Percentiles rank a stretch among this genome's conserved stretches.
Evolutionary conservation across 805 yeast species (phyloP).

Genomic region (Nakazawaea molendinolei): DNA sequence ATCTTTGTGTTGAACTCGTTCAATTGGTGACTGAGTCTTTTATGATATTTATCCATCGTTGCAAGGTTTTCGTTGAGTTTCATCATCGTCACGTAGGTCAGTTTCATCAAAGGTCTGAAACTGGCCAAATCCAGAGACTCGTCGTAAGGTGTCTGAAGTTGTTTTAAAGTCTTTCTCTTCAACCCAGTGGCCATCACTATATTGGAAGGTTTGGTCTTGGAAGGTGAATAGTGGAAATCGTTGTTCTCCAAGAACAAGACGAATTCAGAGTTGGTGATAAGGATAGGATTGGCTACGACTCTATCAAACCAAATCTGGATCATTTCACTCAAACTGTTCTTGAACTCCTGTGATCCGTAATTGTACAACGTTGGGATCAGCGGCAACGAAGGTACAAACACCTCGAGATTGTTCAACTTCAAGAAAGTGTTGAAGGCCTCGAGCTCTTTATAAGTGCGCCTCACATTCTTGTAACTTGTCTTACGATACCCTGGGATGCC

Average conservation of each 20-base stretch:
- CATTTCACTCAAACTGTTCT: conserved; percentile 41
- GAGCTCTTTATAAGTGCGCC: conserved; percentile 78
- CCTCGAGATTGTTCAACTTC: conserved; percentile 79
- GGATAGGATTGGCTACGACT: conserved; percentile 65
- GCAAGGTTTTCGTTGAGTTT: conserved; percentile 40
- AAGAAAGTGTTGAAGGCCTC: conserved; percentile 70
- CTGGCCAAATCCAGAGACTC: conserved; percentile 74
- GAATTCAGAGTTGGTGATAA: conserved; percentile 82
- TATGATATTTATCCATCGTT: conserved; percentile 28
- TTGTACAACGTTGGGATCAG: conserved; percentile 71
- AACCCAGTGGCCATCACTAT: conserved; percentile 73
- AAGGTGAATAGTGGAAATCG: conserved; percentile 31
- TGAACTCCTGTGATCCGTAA: conserved; percentile 77
- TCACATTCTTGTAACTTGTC: conserved; percentile 57
- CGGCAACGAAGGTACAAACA: conserved; percentile 89
- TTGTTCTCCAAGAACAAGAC: conserved; percentile 51
- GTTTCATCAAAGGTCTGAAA: conserved; percentile 82
- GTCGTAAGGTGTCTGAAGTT: conserved; percentile 87
- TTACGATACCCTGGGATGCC: conserved; percentile 77
- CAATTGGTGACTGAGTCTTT: conserved; percentile 50
- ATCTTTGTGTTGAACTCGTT: conserved; percentile 46
- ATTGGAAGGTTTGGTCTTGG: conserved; percentile 32
- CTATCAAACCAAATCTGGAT: conserved; percentile 87
- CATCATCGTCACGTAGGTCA: conserved; percentile 53
- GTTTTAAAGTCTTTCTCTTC: conserved; percentile 84